Evolutionary conservation across 352 stramenopile species (phyloP).

Genomic region (Hyaloperonospora arabidopsidis): DNA sequence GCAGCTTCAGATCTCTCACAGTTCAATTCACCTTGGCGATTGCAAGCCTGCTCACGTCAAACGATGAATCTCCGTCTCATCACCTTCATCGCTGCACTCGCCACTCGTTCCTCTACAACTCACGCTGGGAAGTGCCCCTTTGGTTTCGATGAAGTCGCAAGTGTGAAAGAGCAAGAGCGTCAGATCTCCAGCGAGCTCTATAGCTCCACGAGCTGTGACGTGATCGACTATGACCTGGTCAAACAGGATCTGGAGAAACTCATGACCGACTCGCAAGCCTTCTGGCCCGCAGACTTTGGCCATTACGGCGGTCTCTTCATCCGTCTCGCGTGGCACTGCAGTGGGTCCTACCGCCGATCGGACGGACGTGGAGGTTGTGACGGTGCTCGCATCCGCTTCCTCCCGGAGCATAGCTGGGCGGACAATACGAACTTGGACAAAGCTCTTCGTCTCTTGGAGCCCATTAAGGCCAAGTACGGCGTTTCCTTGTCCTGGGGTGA

Average conservation of each 20-base stretch:
- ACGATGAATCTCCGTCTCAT: slow-evolving; percentile 37
- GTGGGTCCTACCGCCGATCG: slow-evolving; percentile 31
- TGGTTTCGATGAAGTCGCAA: slow-evolving; percentile 26
- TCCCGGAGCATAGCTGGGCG: slow-evolving; percentile 34
- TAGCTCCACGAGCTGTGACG: slow-evolving; percentile 24
- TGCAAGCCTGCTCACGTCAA: not conserved
- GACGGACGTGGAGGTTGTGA: slow-evolving; percentile 29
- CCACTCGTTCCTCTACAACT: slow-evolving; percentile 12
- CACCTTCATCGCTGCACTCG: slow-evolving; percentile 28
- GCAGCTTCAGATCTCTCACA: not conserved
- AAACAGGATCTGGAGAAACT: slow-evolving; percentile 58
- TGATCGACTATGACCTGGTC: slow-evolving; percentile 42
- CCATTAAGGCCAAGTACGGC: slow-evolving; percentile 62
- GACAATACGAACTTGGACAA: slow-evolving; percentile 65
- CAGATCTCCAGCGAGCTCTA: slow-evolving; percentile 28
- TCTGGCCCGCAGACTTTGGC: slow-evolving; percentile 82
- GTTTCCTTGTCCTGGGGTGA: slow-evolving; percentile 84
- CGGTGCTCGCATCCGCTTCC: slow-evolving; percentile 33
- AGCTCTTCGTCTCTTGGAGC: slow-evolving; percentile 36
- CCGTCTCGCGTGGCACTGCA: slow-evolving; percentile 68
- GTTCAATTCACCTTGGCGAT: not conserved
- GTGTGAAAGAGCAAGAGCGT: slow-evolving; percentile 27
- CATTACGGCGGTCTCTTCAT: slow-evolving; percentile 87
- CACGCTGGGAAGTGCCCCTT: slow-evolving; percentile 30
- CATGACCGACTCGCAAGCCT: slow-evolving; percentile 69